Evolutionary conservation across 2,329 filamentous ascomycete genomes (phyloP).

Genomic region (Ophiostoma sp.): DNA sequence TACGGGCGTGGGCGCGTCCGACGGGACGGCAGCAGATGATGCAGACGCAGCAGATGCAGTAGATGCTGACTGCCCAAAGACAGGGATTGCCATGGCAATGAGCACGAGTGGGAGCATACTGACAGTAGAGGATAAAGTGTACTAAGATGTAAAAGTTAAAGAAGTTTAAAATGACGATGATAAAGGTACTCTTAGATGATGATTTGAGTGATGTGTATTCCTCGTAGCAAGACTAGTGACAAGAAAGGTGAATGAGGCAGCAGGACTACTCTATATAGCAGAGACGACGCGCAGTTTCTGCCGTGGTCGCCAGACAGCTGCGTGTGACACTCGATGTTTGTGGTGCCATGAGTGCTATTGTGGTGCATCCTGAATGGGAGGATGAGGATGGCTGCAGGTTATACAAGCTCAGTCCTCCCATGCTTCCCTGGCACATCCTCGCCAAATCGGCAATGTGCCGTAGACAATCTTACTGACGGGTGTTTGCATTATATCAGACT

Average conservation of each 20-base stretch:
- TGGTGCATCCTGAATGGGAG: constrained; percentile 12
- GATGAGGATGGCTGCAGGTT: constrained; percentile 3
- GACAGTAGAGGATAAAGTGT: background rate
- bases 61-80: background rate
- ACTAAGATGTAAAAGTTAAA: too few relatives aligned
- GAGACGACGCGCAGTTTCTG: too few relatives aligned
- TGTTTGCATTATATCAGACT: too few relatives aligned
- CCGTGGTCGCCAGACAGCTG: background rate
- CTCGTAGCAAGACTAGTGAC: too few relatives aligned
- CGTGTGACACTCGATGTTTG: background rate
- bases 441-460: background rate
- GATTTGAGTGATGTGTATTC: too few relatives aligned
- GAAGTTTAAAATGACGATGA: background rate
- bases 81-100: background rate
- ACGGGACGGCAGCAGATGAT: background rate
- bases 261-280: too few relatives aligned
- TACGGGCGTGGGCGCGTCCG: background rate
- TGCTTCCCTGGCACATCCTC: too few relatives aligned
- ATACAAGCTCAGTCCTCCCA: background rate
- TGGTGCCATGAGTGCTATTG: constrained; percentile 2
- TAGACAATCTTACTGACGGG: background rate
- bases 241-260: background rate
- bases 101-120: background rate
- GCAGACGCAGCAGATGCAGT: background rate
- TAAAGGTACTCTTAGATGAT: background rate